Conservation (phyloP, 805 yeast genomes). For the Lipomyces spencermartinsiae region DNA sequence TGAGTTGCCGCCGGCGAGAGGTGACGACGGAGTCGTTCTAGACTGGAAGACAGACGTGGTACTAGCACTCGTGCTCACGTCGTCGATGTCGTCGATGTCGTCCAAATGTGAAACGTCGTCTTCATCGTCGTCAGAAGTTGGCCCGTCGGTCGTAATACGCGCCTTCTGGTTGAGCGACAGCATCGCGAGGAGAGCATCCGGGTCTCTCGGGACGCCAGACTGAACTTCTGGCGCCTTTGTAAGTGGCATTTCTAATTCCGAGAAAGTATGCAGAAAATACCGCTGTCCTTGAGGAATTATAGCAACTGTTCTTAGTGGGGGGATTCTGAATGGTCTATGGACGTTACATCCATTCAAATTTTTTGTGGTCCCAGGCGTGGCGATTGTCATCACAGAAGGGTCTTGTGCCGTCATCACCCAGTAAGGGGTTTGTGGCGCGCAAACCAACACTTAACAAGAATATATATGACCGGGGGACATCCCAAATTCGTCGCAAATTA, state of each 20-base stretch:
- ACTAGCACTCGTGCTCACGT: conserved; percentile 12
- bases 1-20: conserved; percentile 6
- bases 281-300: not conserved
- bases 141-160: conserved; percentile 23
- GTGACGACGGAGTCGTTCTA: conserved; percentile 12
- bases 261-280: not conserved
- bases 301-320: too few relatives aligned
- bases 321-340: too few relatives aligned
- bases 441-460: too few relatives aligned
- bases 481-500: not conserved
- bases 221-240: conserved; percentile 10
- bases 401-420: too few relatives aligned
- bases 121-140: conserved; percentile 25
- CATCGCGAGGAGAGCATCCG: conserved; percentile 27
- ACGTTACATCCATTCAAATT: too few relatives aligned
- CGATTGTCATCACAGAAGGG: too few relatives aligned
- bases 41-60: conserved; percentile 16
- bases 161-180: conserved; percentile 24
- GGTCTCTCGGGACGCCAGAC: conserved; percentile 17
- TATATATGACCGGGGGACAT: too few relatives aligned
- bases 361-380: too few relatives aligned
- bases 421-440: too few relatives aligned
- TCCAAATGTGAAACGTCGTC: conserved; percentile 20
- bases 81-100: conserved; percentile 23
- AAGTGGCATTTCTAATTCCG: conserved; percentile 17